A percentile compares a stretch with the other conserved stretches of the same genome.
Evolutionary conservation across 1,139 yeast genomes (phyloP).

Genomic region (Yamadazyma conglobata): DNA sequence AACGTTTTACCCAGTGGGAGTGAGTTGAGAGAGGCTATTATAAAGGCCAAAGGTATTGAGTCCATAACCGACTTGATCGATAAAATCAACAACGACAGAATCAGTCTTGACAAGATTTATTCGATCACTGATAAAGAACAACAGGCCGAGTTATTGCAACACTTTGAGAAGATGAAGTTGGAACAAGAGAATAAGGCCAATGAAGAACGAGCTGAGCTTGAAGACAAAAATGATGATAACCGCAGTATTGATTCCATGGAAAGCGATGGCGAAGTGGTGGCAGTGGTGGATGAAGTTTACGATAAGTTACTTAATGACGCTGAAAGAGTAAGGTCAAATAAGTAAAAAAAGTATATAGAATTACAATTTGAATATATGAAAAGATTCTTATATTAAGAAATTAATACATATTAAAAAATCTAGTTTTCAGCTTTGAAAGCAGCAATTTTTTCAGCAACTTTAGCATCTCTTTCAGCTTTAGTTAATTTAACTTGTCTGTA

Average conservation of each 20-base stretch:
- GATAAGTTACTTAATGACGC: conserved; percentile 68
- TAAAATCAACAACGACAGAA: conserved; percentile 53
- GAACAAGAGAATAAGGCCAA: conserved; percentile 11
- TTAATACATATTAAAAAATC: conserved; percentile 14
- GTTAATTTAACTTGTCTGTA: conserved; percentile 87
- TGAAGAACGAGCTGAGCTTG: conserved; percentile 1
- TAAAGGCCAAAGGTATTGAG: conserved; percentile 73
- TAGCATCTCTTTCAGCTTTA: conserved; percentile 86
- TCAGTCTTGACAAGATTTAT: conserved; percentile 56
- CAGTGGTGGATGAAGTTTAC: conserved; percentile 62
- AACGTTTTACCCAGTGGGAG: conserved; percentile 66
- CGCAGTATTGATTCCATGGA: conserved; percentile 29
- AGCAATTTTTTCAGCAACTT: conserved; percentile 89
- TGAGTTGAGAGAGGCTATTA: conserved; percentile 72
- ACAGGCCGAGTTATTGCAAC: conserved; percentile 11
- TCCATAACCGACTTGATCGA: conserved; percentile 68
- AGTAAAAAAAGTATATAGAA: conserved; percentile 3
- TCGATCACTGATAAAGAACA: conserved; percentile 15
- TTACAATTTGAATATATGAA: conserved; percentile 1
- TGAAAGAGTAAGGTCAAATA: conserved; percentile 55
- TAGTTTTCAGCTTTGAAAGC: conserved; percentile 63
- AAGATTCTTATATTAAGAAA: conserved; percentile 1
- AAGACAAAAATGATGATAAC: conserved; percentile 20
- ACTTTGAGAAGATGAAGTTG: conserved; percentile 10
- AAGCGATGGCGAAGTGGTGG: conserved; percentile 21